These are phyloP conservation scores for Kodamaea restingae DNA, from an alignment of 805 yeast genomes.

Conservation along the genomic window DNA sequence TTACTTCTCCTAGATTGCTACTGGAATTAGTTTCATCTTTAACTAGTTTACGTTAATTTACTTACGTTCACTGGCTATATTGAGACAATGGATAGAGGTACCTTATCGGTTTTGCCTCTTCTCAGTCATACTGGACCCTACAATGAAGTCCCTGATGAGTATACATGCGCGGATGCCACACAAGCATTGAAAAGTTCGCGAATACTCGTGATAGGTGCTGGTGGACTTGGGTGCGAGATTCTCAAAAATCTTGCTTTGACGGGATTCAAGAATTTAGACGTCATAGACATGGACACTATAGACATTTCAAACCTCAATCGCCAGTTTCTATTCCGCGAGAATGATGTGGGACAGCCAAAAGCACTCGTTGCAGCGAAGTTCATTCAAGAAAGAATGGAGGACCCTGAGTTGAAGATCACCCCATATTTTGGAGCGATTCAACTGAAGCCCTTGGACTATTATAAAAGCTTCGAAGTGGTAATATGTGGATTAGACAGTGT, in stretches of 20 bases:
- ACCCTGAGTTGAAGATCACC: constrained; percentile 36
- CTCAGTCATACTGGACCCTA: constrained; percentile 33
- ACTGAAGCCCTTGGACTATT: constrained; percentile 56
- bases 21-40: too few relatives aligned
- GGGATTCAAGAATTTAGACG: constrained; percentile 63
- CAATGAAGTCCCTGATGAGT: constrained; percentile 37
- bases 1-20: too few relatives aligned
- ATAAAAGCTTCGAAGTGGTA: constrained; percentile 63
- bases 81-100: constrained; percentile 11
- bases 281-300: constrained; percentile 81
- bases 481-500: constrained; percentile 88
- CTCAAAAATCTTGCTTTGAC: constrained; percentile 64
- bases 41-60: too few relatives aligned
- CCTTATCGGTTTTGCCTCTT: constrained; percentile 17
- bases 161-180: constrained; percentile 19
- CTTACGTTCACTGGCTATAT: too few relatives aligned
- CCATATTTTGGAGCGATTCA: constrained; percentile 63
- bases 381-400: constrained; percentile 45
- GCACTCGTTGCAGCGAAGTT: constrained; percentile 62
- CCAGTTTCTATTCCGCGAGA: constrained; percentile 62
- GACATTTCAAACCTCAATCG: constrained; percentile 74
- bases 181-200: constrained; percentile 20
- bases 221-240: constrained; percentile 82
- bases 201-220: constrained; percentile 64
- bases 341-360: constrained; percentile 63